phyloP scores from a whole-genome alignment of 768 basidiomycete genomes.

The Boletellus ananiceps region DNA sequence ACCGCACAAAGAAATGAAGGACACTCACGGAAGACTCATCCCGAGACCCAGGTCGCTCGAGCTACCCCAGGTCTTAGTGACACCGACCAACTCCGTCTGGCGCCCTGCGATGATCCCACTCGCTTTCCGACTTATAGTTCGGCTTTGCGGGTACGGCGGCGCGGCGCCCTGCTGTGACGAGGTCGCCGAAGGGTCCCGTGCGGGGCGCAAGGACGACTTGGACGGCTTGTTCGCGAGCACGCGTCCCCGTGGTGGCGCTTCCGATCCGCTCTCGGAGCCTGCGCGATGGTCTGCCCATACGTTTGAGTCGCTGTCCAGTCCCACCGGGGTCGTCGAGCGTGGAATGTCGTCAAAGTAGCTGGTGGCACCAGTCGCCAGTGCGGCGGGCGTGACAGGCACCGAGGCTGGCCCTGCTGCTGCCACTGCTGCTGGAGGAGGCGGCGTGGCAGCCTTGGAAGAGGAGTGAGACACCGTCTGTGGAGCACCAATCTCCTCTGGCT shows the following conservation, averaged over 20 bases:
- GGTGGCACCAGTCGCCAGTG: not conserved
- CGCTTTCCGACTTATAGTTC: conserved; percentile 23
- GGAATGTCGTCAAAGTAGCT: conserved; percentile 26
- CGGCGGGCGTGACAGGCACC: conserved; percentile 23
- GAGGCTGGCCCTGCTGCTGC: conserved; percentile 7
- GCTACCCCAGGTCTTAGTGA: conserved; percentile 31
- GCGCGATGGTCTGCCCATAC: conserved; percentile 27
- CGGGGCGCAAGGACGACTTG: conserved; percentile 20
- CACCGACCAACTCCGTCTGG: conserved; percentile 28
- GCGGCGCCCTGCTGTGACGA: conserved; percentile 20
- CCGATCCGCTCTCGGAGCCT: conserved; percentile 21
- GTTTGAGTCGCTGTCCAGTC: conserved; percentile 20
- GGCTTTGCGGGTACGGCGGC: conserved; percentile 16
- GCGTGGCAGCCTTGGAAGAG: conserved; percentile 15
- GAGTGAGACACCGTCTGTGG: conserved; percentile 12
- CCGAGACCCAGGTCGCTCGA: conserved; percentile 22
- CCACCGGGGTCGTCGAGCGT: conserved; percentile 23
- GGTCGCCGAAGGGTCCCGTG: conserved; percentile 20
- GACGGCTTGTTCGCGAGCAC: conserved; percentile 16
- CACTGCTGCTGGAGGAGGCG: conserved; percentile 5
- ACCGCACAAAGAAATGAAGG: not conserved
- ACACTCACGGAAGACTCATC: conserved; percentile 17
- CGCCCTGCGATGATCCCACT: conserved; percentile 23
- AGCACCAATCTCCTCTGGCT: conserved; percentile 36
- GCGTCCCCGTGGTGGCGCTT: conserved; percentile 16